These are phyloP conservation scores for Eimeria praecox DNA, from an alignment of 169 alveolate genomes.

Conservation along the genomic window DNA sequence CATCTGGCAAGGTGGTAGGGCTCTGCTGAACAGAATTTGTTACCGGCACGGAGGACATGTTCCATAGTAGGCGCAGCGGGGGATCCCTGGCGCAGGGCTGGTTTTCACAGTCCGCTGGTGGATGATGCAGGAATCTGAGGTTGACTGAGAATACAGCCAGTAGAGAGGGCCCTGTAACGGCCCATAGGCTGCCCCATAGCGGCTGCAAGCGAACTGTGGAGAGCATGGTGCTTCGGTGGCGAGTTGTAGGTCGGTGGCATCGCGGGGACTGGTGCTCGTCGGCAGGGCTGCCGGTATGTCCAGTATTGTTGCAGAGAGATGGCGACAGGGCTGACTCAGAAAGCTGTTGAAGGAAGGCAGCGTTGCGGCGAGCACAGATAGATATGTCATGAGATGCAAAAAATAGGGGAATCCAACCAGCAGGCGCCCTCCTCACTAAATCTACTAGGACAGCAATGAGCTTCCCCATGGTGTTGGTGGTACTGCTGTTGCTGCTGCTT, in stretches of 20 bases:
- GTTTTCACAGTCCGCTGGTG: not conserved
- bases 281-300: not conserved
- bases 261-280: not conserved
- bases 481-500: not conserved
- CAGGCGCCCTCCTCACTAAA: not conserved
- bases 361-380: conserved; percentile 15
- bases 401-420: not conserved
- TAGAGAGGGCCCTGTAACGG: conserved; percentile 33
- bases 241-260: not conserved
- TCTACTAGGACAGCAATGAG: conserved; percentile 22
- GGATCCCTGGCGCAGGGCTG: not conserved
- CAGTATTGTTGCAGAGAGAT: not conserved
- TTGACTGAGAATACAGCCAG: conserved; percentile 34
- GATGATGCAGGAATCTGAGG: conserved; percentile 46
- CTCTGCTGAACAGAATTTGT: not conserved
- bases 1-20: not conserved
- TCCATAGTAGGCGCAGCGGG: conserved; percentile 58
- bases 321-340: not conserved
- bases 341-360: conserved; percentile 13
- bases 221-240: conserved; percentile 60
- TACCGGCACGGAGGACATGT: conserved; percentile 48
- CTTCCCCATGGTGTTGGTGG: not conserved
- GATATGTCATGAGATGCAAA: conserved; percentile 22
- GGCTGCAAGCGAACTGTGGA: conserved; percentile 52
- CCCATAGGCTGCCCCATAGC: conserved; percentile 57